These are phyloP conservation scores for Ganoderma multipileum DNA, from an alignment of 1,284 basidiomycete genomes.

Conservation along the genomic window DNA sequence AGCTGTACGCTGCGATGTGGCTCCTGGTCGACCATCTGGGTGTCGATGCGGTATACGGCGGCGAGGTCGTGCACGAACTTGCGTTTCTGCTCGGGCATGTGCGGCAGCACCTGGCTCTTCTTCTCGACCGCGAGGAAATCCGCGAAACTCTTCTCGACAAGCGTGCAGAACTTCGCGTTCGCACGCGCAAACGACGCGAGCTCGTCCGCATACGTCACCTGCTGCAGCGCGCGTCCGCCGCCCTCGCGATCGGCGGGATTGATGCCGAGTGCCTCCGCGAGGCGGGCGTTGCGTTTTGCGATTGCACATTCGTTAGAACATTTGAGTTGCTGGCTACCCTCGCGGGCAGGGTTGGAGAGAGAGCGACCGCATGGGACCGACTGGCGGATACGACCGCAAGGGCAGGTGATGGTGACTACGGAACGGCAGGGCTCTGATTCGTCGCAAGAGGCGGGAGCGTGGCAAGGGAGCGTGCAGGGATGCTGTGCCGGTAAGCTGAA, in stretches of 20 bases:
- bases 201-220: constrained; percentile 67
- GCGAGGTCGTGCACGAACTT: constrained; percentile 85
- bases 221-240: constrained; percentile 40
- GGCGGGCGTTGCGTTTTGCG: constrained; percentile 82
- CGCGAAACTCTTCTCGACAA: constrained; percentile 81
- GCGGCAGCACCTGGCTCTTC: constrained; percentile 77
- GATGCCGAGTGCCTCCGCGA: constrained; percentile 92
- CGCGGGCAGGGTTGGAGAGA: constrained; percentile 50
- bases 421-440: constrained; percentile 80
- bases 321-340: constrained; percentile 56
- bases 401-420: constrained; percentile 71
- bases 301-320: constrained; percentile 84
- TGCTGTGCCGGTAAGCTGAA: constrained; percentile 65
- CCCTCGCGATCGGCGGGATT: constrained; percentile 49
- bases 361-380: constrained; percentile 72
- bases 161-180: constrained; percentile 70
- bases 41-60: constrained; percentile 79
- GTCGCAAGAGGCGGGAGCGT: constrained; percentile 84
- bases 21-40: constrained; percentile 86
- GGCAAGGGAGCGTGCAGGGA: constrained; percentile 79
- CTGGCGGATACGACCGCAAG: constrained; percentile 83
- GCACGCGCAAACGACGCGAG: constrained; percentile 63
- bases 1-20: constrained; percentile 83
- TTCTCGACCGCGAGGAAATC: constrained; percentile 79
- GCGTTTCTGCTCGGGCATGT: constrained; percentile 80